A percentile compares a stretch with the other conserved stretches of the same genome.
phyloP scores from a whole-genome alignment of 2,329 filamentous ascomycete species.

The Tolypocladium guangdongense region DNA sequence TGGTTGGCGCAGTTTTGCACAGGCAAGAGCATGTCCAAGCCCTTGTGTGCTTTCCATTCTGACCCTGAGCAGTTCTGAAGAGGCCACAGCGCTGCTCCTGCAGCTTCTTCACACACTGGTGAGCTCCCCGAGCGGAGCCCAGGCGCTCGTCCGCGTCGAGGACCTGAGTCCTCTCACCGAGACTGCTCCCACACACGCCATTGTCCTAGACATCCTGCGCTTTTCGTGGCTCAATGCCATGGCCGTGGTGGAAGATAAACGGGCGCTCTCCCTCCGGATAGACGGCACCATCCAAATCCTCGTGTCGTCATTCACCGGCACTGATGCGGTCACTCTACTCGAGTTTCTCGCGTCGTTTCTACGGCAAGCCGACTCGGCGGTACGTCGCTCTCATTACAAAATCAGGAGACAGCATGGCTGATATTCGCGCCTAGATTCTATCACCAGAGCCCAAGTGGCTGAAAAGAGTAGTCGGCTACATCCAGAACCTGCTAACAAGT shows the following conservation, averaged over 20 bases:
- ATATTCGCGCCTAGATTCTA: slow-evolving; percentile 27
- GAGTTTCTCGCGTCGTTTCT: slow-evolving; percentile 44
- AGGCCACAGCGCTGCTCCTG: slow-evolving; percentile 41
- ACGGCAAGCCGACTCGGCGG: slow-evolving; percentile 34
- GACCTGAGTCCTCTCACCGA: slow-evolving; percentile 46
- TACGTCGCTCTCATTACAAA: slow-evolving; percentile 18
- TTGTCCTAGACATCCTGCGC: slow-evolving; percentile 43
- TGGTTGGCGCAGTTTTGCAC: slow-evolving; percentile 41
- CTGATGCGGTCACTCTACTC: slow-evolving; percentile 49
- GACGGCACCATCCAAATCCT: slow-evolving; percentile 36
- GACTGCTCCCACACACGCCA: slow-evolving; percentile 40
- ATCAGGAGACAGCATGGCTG: background rate
- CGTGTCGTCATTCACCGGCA: slow-evolving; percentile 43
- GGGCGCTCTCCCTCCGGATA: slow-evolving; percentile 28
- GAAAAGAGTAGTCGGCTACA: slow-evolving; percentile 29
- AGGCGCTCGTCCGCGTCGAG: slow-evolving; percentile 33
- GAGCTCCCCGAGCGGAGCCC: slow-evolving; percentile 38
- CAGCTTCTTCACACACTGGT: slow-evolving; percentile 47
- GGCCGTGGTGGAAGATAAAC: slow-evolving; percentile 17
- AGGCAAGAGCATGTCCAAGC: slow-evolving; percentile 28
- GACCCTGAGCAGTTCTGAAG: slow-evolving; percentile 29
- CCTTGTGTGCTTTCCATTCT: background rate
- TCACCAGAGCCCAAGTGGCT: slow-evolving; percentile 45
- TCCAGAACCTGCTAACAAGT: slow-evolving; percentile 42
- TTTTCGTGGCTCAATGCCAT: slow-evolving; percentile 45